Percentiles rank a stretch among this genome's conserved stretches.
Evolutionary conservation across 179 eudicot species (phyloP).

Genomic region (Drosera spatulata): DNA sequence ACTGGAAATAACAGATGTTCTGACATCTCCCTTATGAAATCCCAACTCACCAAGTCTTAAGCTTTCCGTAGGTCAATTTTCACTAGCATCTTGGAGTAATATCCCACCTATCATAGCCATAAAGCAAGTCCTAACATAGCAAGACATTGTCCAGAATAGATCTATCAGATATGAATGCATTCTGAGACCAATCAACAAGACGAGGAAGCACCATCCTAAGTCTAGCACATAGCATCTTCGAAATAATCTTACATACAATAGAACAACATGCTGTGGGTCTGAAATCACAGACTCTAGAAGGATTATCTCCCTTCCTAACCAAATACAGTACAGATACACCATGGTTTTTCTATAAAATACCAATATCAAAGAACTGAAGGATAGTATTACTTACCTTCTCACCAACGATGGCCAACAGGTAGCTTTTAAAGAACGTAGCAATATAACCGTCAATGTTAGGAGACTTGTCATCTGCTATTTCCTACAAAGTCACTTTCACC

Average conservation of each 20-base stretch:
- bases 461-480: not conserved
- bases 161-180: not conserved
- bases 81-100: not conserved
- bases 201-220: not conserved
- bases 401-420: not conserved
- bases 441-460: not conserved
- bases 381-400: not conserved
- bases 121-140: not conserved
- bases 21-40: not conserved
- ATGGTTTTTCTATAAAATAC: not conserved
- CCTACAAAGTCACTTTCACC: not conserved
- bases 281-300: not conserved
- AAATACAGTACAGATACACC: not conserved
- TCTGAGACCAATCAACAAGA: not conserved
- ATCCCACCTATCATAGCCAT: not conserved
- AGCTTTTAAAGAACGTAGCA: not conserved
- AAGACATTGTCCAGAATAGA: not conserved
- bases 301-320: not conserved
- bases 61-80: not conserved
- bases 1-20: not conserved
- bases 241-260: not conserved
- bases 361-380: not conserved
- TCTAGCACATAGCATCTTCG: not conserved
- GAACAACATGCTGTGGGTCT: not conserved
- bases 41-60: not conserved